Conservation (phyloP, 2,329 filamentous ascomycete species). For the Ophiostoma triangulosporum region DNA sequence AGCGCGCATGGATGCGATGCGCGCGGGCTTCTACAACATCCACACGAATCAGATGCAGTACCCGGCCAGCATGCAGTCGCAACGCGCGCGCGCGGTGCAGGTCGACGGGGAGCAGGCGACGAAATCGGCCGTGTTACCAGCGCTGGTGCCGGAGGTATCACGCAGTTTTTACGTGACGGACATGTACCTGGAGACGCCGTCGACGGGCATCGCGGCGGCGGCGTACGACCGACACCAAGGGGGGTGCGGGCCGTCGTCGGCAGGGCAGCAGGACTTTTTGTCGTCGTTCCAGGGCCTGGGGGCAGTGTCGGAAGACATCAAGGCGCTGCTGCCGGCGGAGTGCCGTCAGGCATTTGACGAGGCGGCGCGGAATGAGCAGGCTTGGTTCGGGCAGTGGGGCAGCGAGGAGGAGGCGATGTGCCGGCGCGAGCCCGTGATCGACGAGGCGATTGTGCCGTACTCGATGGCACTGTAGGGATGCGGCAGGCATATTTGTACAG, state of each 20-base stretch:
- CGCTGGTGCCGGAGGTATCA: constrained; percentile 33
- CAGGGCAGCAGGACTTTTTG: constrained; percentile 27
- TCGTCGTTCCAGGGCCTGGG: constrained; percentile 46
- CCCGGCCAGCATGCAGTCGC: constrained; percentile 78
- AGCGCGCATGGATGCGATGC: constrained; percentile 49
- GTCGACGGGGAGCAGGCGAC: no score
- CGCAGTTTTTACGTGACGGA: constrained; percentile 46
- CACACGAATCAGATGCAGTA: constrained; percentile 90
- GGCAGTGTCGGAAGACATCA: constrained; percentile 51
- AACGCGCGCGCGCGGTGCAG: constrained; percentile 69
- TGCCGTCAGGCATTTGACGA: constrained; percentile 61
- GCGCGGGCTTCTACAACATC: constrained; percentile 74
- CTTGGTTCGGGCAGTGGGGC: constrained; percentile 65
- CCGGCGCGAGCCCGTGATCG: constrained; percentile 41
- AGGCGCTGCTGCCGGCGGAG: constrained; percentile 51
- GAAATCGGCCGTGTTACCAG: constrained; percentile 28
- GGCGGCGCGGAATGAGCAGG: constrained; percentile 47
- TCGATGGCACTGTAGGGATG: constrained; percentile 26
- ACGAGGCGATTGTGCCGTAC: constrained; percentile 51
- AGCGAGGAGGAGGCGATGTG: constrained; percentile 47
- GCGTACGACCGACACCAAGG: constrained; percentile 28
- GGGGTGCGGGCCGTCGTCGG: constrained; percentile 7
- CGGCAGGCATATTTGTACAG: not conserved
- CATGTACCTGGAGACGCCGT: constrained; percentile 37
- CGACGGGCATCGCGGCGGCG: constrained; percentile 30